phyloP scores from a whole-genome alignment of 306 rosid genomes.

The Vigna hirtella region DNA sequence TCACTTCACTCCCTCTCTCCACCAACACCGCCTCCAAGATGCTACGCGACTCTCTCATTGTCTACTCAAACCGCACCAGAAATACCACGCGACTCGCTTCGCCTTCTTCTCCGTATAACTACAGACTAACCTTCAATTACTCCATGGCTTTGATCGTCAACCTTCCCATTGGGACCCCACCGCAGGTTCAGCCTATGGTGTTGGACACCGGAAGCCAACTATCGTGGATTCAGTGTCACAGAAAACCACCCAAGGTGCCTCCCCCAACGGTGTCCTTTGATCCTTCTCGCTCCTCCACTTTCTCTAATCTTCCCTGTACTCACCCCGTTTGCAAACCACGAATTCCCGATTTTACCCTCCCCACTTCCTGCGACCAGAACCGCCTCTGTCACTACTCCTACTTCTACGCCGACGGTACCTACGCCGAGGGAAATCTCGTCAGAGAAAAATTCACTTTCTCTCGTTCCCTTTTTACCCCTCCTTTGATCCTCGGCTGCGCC shows the following conservation, averaged over 20 bases:
- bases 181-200: slow-evolving; percentile 77
- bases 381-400: slow-evolving; percentile 94
- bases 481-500: slow-evolving; percentile 83
- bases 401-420: slow-evolving; percentile 92
- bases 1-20: slow-evolving; percentile 48
- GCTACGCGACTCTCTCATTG: slow-evolving; percentile 45
- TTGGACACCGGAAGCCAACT: slow-evolving; percentile 92
- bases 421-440: slow-evolving; percentile 95
- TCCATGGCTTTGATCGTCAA: slow-evolving; percentile 70
- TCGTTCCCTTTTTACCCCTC: slow-evolving; percentile 70
- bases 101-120: slow-evolving; percentile 49
- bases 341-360: slow-evolving; percentile 93
- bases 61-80: background rate
- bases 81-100: slow-evolving; percentile 15
- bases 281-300: slow-evolving; percentile 89
- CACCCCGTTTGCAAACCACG: slow-evolving; percentile 85
- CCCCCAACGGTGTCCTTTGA: slow-evolving; percentile 66
- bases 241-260: slow-evolving; percentile 41
- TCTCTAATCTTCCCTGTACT: slow-evolving; percentile 80
- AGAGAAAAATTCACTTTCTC: slow-evolving; percentile 75
- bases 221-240: slow-evolving; percentile 84
- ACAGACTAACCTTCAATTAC: slow-evolving; percentile 63
- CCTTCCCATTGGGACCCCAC: slow-evolving; percentile 89
- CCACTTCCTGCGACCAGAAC: slow-evolving; percentile 89
- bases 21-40: slow-evolving; percentile 40